These are phyloP conservation scores for Colletotrichum sublineola DNA, from an alignment of 2,329 filamentous ascomycete genomes.

Conservation along the genomic window DNA sequence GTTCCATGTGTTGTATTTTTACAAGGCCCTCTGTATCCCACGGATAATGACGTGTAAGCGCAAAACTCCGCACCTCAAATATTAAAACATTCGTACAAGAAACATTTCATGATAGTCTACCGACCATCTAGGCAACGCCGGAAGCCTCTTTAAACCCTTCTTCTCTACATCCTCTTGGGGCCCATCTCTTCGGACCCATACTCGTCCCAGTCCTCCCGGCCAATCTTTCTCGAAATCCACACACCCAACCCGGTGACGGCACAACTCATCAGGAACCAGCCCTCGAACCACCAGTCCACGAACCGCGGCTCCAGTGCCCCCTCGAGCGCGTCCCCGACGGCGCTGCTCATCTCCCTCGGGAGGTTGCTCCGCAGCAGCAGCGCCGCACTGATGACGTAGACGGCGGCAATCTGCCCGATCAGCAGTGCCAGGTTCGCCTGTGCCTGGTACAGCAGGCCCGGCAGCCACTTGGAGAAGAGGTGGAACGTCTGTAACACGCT, in stretches of 20 bases:
- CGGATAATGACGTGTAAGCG: neutral
- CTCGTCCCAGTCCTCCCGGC: constrained; percentile 70
- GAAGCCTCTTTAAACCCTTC: neutral
- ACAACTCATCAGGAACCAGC: constrained; percentile 82
- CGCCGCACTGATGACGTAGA: constrained; percentile 86
- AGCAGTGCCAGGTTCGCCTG: constrained; percentile 84
- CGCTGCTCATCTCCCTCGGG: constrained; percentile 80
- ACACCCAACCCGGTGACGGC: constrained; percentile 77
- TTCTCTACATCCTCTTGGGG: constrained; percentile 34
- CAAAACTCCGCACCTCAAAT: constrained; percentile 8
- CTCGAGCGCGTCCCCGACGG: constrained; percentile 82
- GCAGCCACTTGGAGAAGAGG: constrained; percentile 82
- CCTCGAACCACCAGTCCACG: constrained; percentile 88
- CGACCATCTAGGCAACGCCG: neutral
- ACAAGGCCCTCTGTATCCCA: neutral
- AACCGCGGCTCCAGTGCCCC: constrained; percentile 80
- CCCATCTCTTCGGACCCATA: constrained; percentile 74
- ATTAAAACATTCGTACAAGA: constrained; percentile 6
- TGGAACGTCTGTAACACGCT: constrained; percentile 88
- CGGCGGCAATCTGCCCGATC: constrained; percentile 84
- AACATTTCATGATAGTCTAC: constrained; percentile 4
- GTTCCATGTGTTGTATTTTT: neutral
- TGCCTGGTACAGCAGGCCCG: constrained; percentile 77
- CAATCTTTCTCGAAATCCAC: constrained; percentile 76
- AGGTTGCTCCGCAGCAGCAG: constrained; percentile 83